Evolutionary conservation across 441 rosid genomes (phyloP).

Genomic region (Croton setiger): DNA sequence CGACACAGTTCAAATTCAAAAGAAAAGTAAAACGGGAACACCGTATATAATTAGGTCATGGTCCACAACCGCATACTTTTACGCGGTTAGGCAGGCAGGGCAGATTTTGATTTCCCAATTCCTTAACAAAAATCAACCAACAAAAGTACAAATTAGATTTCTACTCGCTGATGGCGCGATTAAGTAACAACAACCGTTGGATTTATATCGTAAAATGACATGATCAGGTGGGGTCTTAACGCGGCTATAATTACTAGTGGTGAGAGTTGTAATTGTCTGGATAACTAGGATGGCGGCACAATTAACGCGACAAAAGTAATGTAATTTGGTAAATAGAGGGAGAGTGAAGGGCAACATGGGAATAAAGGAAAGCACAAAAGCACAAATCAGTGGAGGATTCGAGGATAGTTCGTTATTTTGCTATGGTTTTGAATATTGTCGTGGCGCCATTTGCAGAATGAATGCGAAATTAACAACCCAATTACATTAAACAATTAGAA

Average conservation of each 20-base stretch:
- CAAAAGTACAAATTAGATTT: neutral
- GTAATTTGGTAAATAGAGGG: conserved; percentile 9
- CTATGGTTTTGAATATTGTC: conserved; percentile 17
- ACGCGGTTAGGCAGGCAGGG: neutral
- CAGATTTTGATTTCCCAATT: neutral
- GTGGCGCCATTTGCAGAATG: conserved; percentile 21
- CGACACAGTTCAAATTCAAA: neutral
- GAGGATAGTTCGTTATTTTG: neutral
- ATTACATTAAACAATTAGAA: too few species aligned
- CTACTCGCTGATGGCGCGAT: neutral
- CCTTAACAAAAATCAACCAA: neutral
- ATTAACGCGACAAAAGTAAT: conserved; percentile 26
- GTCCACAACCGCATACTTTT: neutral
- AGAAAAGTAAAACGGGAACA: neutral
- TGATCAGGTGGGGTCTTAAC: neutral
- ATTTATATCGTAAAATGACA: neutral
- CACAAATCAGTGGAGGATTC: conserved; percentile 16
- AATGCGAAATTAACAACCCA: too few species aligned
- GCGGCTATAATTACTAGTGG: neutral
- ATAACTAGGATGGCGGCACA: conserved; percentile 18
- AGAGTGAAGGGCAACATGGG: neutral
- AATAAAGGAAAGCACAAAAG: neutral
- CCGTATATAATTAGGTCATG: neutral
- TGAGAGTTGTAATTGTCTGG: neutral
- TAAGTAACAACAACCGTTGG: neutral